Evolutionary conservation across 2,329 filamentous ascomycete genomes (phyloP), one percentile per base, ranked within the genome.

Genomic region (Allantophomopsis cytisporea): DNA sequence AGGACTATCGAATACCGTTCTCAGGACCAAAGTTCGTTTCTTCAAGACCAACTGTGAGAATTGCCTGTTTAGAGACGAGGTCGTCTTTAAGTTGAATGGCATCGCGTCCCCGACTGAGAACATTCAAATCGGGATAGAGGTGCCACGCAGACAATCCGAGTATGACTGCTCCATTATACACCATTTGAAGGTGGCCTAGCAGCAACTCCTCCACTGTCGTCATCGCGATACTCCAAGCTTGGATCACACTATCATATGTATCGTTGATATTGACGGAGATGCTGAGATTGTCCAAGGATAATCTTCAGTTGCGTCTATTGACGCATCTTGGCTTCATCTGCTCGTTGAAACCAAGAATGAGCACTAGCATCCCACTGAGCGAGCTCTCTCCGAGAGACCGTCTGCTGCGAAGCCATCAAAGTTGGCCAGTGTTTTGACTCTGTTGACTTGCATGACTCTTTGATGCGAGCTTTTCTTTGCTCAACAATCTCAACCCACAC

Each of bases 401-500:
- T 38, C n/a, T 49, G 47, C 23, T 43, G 39, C 1, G 48, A 41
- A 8, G 49, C 46, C 18, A 20, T 20, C 18, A 20, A 20, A 20
- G 4, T 20, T 4, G 18, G 18, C 18, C 18, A 20, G 7, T 20
- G 18, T 4, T 20, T 4, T 20, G 18, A 20, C 18, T 20, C 18
- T 15, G 20, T 13, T 11, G 38, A 23, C 15, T 17, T 20, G 13
- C 40, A 41, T 2, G 21, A 16, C 11, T 36, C 16, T 36, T 39
- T 13, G 44, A 44, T 46, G 4, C 18, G 18, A 7, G 7, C 18
- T 20, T 20, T 20, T 42, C 43, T 30, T 20, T 20, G 18, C 36
- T 47, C 23, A 4, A 60, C 46, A 4, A 62, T 15, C 39, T 62
- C 55, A 0, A 47, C 46, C 60, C 59, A 62, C 1, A 61, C 44